Evolutionary conservation across 495 filamentous ascomycete species (phyloP), one percentile per base, ranked within the genome.

Genomic region (Cairneyella variabilis): DNA sequence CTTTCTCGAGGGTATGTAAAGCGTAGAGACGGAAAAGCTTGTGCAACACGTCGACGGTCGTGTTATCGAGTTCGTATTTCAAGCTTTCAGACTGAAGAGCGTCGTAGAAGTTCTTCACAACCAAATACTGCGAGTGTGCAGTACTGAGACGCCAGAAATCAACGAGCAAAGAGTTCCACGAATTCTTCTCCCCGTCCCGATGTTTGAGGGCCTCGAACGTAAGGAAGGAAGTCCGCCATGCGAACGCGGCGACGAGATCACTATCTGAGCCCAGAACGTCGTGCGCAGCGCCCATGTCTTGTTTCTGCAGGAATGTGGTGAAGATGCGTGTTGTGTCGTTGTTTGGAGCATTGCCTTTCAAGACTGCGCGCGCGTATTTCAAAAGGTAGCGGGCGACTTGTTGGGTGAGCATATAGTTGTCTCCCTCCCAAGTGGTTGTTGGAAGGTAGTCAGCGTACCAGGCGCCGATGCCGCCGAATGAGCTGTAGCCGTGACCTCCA

Each of bases 391-490:
- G 75, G 3, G 84, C 82, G n/a, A 88, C 85, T 71, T 90, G 86
- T 60, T 89, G 86, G 28, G 83, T 84, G 41, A 89, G 70, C 82
- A 89, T 88, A 62, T 85, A 88, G 69, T 89, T 89, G 65, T 89
- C 86, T 36, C 86, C 69, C 65, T 83, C 79, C 68, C 76, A 82
- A 11, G 85, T 89, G 22, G 83, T 73, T 0, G 83, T 86, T 17
- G 86, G 82, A 0, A 88, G 71, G 63, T 86, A 84, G 58, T 87
- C 82, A 6, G 86, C 71, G 63, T 86, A 89, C 71, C 77, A 80
- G 6, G 76, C 59, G 3, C 54, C 55, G 55, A 89, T 85, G 11
- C 86, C 86, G 55, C 76, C 77, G 71, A 87, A 85, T 59, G 74
- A 79, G 54, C 71, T 78, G 68, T 85, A 90, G 30, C 86, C 86